These are phyloP conservation scores for Dendrobium nobile DNA, from an alignment of 106 monocot species.

Conservation along the genomic window DNA sequence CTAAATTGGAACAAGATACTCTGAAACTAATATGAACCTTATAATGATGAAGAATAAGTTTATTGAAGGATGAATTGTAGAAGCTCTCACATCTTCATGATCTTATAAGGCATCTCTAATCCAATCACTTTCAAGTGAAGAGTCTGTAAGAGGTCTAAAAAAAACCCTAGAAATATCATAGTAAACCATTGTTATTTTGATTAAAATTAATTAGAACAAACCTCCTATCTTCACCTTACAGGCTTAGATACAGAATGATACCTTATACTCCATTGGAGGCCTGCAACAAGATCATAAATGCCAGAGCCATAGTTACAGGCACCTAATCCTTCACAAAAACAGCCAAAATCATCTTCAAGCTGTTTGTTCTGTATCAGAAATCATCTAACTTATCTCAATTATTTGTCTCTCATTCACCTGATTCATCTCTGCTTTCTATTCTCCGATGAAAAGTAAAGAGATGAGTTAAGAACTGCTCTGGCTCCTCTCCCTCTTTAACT, in stretches of 20 bases:
- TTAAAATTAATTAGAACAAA: background rate
- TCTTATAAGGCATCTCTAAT: too few relatives aligned
- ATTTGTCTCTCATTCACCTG: background rate
- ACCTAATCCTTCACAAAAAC: background rate
- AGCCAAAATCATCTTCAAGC: background rate
- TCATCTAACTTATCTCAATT: background rate
- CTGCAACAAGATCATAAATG: background rate
- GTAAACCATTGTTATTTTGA: background rate
- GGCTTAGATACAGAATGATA: background rate
- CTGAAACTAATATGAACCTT: too few relatives aligned
- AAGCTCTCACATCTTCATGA: too few relatives aligned
- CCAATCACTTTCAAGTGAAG: too few relatives aligned
- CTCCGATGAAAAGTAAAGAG: background rate
- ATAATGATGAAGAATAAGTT: too few relatives aligned
- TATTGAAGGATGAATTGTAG: too few relatives aligned
- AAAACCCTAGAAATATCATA: too few relatives aligned
- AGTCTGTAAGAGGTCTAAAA: too few relatives aligned
- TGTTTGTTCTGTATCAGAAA: background rate
- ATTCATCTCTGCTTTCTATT: background rate
- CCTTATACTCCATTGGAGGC: background rate
- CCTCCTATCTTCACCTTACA: background rate
- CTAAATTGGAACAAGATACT: too few relatives aligned
- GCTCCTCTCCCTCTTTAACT: conserved; percentile 8
- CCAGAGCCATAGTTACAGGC: background rate
- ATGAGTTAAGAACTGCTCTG: conserved; percentile 1